Percentiles rank a stretch among this genome's conserved stretches.
Evolutionary conservation across 2,329 filamentous ascomycete species (phyloP).

Genomic region (Botryotinia calthae): DNA sequence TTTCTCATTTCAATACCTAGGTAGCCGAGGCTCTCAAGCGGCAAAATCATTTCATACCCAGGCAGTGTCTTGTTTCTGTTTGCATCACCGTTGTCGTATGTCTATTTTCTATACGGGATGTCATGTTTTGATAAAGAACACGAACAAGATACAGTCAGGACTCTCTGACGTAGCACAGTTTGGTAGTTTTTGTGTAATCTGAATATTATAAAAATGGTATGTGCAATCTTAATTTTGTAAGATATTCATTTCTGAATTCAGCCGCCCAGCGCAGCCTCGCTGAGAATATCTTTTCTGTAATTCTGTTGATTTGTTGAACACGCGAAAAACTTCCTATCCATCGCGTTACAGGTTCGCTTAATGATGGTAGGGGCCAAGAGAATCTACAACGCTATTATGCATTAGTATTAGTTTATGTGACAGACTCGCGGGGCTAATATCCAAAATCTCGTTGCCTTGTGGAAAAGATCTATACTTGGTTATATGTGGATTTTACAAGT

Average conservation of each 20-base stretch:
- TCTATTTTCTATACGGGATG: conserved; percentile 4
- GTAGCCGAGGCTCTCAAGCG: conserved; percentile 8
- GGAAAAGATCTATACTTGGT: conserved; percentile 13
- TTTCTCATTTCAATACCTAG: conserved; percentile 10
- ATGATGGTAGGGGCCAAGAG: neutral
- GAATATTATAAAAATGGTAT: conserved; percentile 16
- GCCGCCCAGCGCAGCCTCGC: conserved; percentile 5
- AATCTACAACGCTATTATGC: neutral
- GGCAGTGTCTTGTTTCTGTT: conserved; percentile 4
- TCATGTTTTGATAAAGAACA: conserved; percentile 15
- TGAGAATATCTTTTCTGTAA: neutral
- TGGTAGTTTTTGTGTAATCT: conserved; percentile 3
- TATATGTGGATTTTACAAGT: conserved; percentile 1
- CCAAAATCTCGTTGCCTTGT: conserved; percentile 20
- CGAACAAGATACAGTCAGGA: conserved; percentile 17
- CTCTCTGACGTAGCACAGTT: conserved; percentile 12
- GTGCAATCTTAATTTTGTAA: conserved; percentile 18
- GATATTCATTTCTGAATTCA: neutral
- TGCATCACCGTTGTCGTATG: conserved; percentile 6
- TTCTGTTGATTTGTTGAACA: conserved; percentile 5
- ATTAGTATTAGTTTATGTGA: conserved; percentile 3
- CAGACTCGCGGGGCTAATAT: conserved; percentile 2
- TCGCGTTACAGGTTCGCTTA: conserved; percentile 8
- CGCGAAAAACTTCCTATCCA: neutral
- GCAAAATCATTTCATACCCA: neutral